Base-by-base conservation (phyloP, 306 rosid genomes). In the Cucurbita moschata region DNA sequence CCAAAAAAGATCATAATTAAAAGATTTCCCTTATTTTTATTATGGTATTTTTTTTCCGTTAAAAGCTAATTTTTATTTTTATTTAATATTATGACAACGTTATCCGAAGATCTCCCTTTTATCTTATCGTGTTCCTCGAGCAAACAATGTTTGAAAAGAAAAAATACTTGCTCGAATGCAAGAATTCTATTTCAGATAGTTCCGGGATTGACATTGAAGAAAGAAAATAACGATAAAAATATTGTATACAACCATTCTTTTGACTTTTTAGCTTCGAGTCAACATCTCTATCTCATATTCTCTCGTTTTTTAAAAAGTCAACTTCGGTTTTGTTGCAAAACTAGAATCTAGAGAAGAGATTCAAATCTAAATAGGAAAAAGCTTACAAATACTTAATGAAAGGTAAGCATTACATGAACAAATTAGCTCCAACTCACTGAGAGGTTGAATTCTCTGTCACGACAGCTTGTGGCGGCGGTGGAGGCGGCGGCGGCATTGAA, bases 321-420 rank as follows among this genome's bases (percentile, higher is more conserved):
- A 2, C 35, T 30, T 30, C 0, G 4, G 35, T 30, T 30, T 30
- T 44, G 76, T 57, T 77, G 61, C 73, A 83, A 60, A 79, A 75
- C 81, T 43, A 79, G 79, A 78, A 63, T 78, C 79, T 75, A 72
- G 77, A 73, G 78, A 53, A 82, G 51, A 81, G 75, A 81, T 64
- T 64, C 71, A 42, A 40, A 75, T 68, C 77, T 79, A 74, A 73
- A 54, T 76, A 74, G 5, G 8, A 5, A 5, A 50, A 4, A 50
- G 7, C 40, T 44, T 46, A 40, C 19, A 67, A 21, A 38, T 44
- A 67, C 72, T 44, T 21, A 44, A 66, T 66, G 40, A 6, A 39
- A 66, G 13, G 54, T 43, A 44, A 65, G 71, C 18, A 67, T 40
- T 23, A 67, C 15, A 62, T 23, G 21, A 47, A 47, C 57, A 46